A percentile compares a stretch with the other conserved stretches of the same genome.
phyloP scores from a whole-genome alignment of 495 filamentous ascomycete species.

The Annulohypoxylon maeteangense region DNA sequence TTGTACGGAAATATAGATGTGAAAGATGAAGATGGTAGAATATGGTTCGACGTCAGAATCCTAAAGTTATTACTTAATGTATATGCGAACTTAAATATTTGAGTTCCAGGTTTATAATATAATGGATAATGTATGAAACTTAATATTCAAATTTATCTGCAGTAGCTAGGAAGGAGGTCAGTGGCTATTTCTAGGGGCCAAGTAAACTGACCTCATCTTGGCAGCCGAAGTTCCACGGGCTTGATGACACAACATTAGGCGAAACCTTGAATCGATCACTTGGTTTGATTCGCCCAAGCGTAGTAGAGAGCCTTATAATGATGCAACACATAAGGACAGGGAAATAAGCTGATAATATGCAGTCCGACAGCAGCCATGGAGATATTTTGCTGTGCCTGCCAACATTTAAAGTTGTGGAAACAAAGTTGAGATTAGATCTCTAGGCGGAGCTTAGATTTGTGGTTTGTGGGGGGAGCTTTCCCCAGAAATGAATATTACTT shows the following conservation, averaged over 20 bases:
- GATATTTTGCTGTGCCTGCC: no score
- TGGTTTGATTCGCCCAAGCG: background rate
- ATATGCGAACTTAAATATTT: background rate
- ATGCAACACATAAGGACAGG: background rate
- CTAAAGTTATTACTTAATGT: background rate
- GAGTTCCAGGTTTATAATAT: background rate
- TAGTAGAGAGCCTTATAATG: background rate
- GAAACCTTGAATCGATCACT: background rate
- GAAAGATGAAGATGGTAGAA: background rate
- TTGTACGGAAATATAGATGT: background rate
- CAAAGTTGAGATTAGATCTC: background rate
- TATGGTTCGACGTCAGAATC: background rate
- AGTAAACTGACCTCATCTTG: constrained; percentile 16
- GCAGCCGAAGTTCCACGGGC: constrained; percentile 31
- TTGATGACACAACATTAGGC: constrained; percentile 9
- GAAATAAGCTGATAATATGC: background rate
- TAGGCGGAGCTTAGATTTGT: background rate
- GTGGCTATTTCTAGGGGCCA: background rate
- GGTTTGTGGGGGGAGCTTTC: background rate
- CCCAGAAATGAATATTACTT: background rate
- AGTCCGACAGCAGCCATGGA: no score
- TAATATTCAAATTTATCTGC: background rate
- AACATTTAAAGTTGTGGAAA: background rate
- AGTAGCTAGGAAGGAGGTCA: background rate
- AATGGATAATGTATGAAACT: background rate